phyloP scores from a whole-genome alignment of 2,329 filamentous ascomycete species.

The Xylariaceae sp. region DNA sequence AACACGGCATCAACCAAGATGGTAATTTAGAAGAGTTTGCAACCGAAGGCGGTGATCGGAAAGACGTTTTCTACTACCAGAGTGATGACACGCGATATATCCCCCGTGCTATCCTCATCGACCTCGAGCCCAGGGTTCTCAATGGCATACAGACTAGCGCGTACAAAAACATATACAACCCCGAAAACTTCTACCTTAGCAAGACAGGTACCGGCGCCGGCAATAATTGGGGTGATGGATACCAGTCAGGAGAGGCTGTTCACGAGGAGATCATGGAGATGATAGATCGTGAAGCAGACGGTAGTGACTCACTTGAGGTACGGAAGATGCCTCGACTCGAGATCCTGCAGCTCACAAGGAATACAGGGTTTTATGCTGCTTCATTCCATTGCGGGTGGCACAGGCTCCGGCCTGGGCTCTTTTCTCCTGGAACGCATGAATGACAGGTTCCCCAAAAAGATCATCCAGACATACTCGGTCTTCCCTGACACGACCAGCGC shows the following conservation, averaged over 20 bases:
- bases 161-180: constrained; percentile 99
- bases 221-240: constrained; percentile 98
- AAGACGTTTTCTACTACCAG: constrained; percentile 99
- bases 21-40: constrained; percentile 97
- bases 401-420: constrained; percentile 90
- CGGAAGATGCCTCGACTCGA: constrained; percentile 1
- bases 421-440: constrained; percentile 94
- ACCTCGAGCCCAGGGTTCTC: constrained; percentile 90
- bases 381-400: constrained; percentile 96
- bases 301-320: constrained; percentile 92
- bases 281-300: constrained; percentile 97
- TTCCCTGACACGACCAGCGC: constrained; percentile 89
- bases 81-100: constrained; percentile 99
- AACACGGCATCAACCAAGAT: constrained; percentile 96
- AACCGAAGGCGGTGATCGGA: constrained; percentile 93
- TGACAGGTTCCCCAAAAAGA: constrained; percentile 96
- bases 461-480: constrained; percentile 98
- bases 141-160: constrained; percentile 88
- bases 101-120: constrained; percentile 88
- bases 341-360: constrained; percentile 1
- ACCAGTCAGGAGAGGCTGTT: constrained; percentile 84
- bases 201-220: constrained; percentile 91
- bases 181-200: constrained; percentile 96
- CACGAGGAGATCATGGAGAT: constrained; percentile 99
- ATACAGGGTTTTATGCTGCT: constrained; percentile 90